Evolutionary conservation across 108 stramenopile genomes (phyloP), one percentile per base, ranked within the genome.

Genomic region (Conticribra guillardii): DNA sequence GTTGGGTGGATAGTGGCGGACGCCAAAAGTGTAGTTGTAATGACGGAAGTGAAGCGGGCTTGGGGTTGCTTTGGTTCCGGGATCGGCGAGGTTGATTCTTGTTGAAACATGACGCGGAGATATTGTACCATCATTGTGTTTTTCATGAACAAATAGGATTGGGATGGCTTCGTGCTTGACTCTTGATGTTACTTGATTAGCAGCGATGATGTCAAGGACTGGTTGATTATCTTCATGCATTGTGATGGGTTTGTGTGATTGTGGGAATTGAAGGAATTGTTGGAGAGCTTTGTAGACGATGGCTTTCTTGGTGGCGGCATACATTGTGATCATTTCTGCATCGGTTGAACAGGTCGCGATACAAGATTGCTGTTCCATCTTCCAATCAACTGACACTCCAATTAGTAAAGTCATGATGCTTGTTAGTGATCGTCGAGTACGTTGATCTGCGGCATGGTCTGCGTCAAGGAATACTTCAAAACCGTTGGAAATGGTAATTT

Each of bases 1-100:
- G n/a, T n/a, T n/a, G n/a, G 50, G 50, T 16, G 50, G 50, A 21
- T 51, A 51, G 17, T 21, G 22, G 5, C 50, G 50, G 4, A 51
- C 50, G 17, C 50, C 50, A n/a, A 51, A 29, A 23, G 54, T 29
- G 4, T 54, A 27, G 54, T 54, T 29, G 17, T 29, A 27, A 54
- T 54, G 21, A 4, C 26, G 24, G n/a, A 54, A 54, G 26, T 3
- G 17, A 17, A 27, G 8, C 11, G 54, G 54, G 17, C 28, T 29
- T 26, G 54, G n/a, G 4, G 8, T 51, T 51, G 17, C 19, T 17
- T 51, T 51, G 8, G 50, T 51, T 21, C 50, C 50, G 4, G n/a
- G 22, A 51, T 51, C 50, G 22, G 50, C 50, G 4, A 51, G n/a
- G 22, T 51, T 51, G 4, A 51, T 4, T 21, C 4, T 51, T 21